These are phyloP conservation scores for Phyllosticta citriasiana DNA, from an alignment of 2,329 filamentous ascomycete species.

Conservation along the genomic window DNA sequence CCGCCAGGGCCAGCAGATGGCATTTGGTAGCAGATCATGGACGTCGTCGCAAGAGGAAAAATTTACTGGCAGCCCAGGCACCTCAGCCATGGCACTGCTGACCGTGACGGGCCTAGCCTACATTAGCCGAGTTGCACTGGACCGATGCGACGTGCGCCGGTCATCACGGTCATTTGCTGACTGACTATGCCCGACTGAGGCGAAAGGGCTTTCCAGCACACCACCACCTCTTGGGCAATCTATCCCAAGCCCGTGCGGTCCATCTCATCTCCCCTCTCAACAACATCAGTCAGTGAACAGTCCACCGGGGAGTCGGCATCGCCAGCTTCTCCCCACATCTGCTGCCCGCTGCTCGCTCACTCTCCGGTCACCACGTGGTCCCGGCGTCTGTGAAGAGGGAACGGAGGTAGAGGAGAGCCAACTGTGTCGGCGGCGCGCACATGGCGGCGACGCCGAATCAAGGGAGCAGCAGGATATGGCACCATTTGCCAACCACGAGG, in stretches of 20 bases:
- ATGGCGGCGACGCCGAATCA: neutral
- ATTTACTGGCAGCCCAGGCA: too few species aligned
- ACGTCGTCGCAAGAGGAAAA: too few species aligned
- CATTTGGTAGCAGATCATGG: too few species aligned
- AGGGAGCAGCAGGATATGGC: neutral
- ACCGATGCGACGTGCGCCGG: neutral
- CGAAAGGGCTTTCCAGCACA: neutral
- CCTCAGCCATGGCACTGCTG: neutral
- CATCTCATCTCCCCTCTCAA: neutral
- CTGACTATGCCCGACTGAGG: neutral
- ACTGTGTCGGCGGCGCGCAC: neutral
- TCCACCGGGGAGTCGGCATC: neutral
- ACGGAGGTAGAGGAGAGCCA: neutral
- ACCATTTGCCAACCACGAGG: neutral
- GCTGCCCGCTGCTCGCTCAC: neutral
- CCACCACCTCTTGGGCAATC: neutral
- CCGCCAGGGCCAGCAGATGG: neutral
- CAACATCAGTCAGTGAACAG: neutral
- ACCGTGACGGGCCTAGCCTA: neutral
- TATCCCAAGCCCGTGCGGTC: neutral
- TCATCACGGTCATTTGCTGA: neutral
- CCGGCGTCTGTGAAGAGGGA: neutral
- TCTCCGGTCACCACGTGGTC: neutral
- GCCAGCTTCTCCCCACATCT: neutral
- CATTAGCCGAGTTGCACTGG: neutral